These are phyloP conservation scores for Stemphylium vesicarium DNA, from an alignment of 2,329 filamentous ascomycete genomes.

Conservation along the genomic window DNA sequence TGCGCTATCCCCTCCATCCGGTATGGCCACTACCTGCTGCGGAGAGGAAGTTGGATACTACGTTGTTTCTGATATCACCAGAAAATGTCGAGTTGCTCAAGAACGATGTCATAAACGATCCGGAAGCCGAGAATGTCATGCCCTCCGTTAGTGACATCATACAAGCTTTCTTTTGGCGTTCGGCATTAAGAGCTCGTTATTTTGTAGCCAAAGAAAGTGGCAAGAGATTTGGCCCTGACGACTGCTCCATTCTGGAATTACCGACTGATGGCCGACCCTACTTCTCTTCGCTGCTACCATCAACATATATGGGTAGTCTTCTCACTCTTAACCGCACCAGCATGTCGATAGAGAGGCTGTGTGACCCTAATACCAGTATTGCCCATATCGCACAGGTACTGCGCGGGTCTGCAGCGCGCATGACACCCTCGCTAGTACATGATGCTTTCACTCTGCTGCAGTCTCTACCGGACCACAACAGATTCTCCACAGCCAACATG, in stretches of 20 bases:
- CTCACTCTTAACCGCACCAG: slow-evolving; percentile 34
- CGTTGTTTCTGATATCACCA: slow-evolving; percentile 41
- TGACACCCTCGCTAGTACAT: slow-evolving; percentile 33
- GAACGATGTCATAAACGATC: slow-evolving; percentile 34
- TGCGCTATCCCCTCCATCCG: slow-evolving; percentile 31
- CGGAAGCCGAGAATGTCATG: slow-evolving; percentile 24
- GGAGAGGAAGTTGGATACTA: slow-evolving; percentile 37
- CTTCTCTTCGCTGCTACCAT: slow-evolving; percentile 34
- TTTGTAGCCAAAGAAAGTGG: slow-evolving; percentile 38
- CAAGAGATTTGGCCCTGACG: slow-evolving; percentile 11
- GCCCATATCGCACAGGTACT: slow-evolving; percentile 27
- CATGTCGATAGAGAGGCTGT: slow-evolving; percentile 32
- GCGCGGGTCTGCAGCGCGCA: slow-evolving; percentile 26
- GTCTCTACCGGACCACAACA: slow-evolving; percentile 23
- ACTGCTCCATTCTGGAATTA: slow-evolving; percentile 38
- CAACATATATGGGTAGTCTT: slow-evolving; percentile 39
- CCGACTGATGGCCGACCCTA: slow-evolving; percentile 41
- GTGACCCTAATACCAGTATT: slow-evolving; percentile 28
- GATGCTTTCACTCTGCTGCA: slow-evolving; percentile 36
- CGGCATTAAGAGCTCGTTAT: slow-evolving; percentile 45
- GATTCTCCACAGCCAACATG: slow-evolving; percentile 28
- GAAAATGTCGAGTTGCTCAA: slow-evolving; percentile 40
- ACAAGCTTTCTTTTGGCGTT: slow-evolving; percentile 52
- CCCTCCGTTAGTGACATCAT: slow-evolving; percentile 50
- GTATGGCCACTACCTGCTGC: slow-evolving; percentile 40